Percentiles rank a stretch among this genome's conserved stretches.
Conservation (phyloP, 2,329 filamentous ascomycete genomes). For the Aotearoamyces nothofagi region DNA sequence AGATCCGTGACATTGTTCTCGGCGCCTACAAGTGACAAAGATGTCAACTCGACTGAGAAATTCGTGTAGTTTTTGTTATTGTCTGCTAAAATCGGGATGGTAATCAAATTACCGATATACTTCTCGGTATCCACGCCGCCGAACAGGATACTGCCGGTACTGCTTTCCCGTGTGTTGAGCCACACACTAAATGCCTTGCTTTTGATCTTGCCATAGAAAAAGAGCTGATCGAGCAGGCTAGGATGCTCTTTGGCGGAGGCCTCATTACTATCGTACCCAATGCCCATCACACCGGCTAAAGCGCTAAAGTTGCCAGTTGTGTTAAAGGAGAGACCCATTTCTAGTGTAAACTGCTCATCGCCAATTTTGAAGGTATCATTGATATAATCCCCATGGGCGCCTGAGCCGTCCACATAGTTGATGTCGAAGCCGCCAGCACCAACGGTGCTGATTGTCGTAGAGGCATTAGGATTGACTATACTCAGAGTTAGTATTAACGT, state of each 20-base stretch:
- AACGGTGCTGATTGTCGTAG: too few relatives aligned
- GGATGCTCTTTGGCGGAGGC: constrained; percentile 26
- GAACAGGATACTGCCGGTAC: constrained; percentile 24
- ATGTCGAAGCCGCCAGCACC: constrained; percentile 86
- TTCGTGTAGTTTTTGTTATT: constrained; percentile 10
- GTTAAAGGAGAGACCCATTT: constrained; percentile 27
- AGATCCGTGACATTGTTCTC: constrained; percentile 28
- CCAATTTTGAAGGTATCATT: constrained; percentile 53
- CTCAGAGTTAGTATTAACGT: too few relatives aligned
- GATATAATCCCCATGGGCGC: constrained; percentile 65
- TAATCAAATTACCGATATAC: constrained; percentile 23
- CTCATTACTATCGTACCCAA: constrained; percentile 32
- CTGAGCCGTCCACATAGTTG: constrained; percentile 69
- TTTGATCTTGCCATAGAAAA: constrained; percentile 26
- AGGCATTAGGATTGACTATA: constrained; percentile 25
- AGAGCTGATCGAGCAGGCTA: constrained; percentile 19
- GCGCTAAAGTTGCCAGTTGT: constrained; percentile 37
- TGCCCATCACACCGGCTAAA: constrained; percentile 28
- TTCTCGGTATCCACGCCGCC: constrained; percentile 31
- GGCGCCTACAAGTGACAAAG: constrained; percentile 14
- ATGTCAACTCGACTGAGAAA: constrained; percentile 20
- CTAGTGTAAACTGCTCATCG: constrained; percentile 36
- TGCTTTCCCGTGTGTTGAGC: constrained; percentile 23
- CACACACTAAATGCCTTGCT: constrained; percentile 25
- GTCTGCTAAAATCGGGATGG: constrained; percentile 4